These are phyloP conservation scores for Rhododendron ferrugineum DNA, from an alignment of 148 eudicot genomes.

Conservation along the genomic window DNA sequence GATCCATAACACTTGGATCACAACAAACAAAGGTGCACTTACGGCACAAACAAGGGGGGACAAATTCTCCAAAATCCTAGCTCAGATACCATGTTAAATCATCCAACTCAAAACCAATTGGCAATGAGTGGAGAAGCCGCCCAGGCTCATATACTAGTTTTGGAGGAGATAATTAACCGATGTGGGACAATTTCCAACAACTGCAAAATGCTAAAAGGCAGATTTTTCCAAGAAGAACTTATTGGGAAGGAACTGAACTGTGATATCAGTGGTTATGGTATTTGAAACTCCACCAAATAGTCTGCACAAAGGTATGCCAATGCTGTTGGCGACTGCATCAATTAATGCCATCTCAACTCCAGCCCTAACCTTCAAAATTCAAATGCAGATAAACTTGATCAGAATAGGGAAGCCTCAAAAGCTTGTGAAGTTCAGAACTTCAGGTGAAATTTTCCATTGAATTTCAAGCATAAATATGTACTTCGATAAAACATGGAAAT, in stretches of 20 bases:
- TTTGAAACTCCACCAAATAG: slow-evolving; percentile 81
- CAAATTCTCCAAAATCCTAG: too few species aligned
- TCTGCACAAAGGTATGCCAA: slow-evolving; percentile 73
- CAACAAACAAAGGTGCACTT: too few species aligned
- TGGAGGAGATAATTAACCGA: too few species aligned
- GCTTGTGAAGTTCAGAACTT: neutral
- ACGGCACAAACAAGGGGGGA: too few species aligned
- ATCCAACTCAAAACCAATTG: too few species aligned
- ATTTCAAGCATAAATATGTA: neutral
- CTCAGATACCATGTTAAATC: too few species aligned
- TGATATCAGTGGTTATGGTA: slow-evolving; percentile 71
- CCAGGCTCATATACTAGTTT: too few species aligned
- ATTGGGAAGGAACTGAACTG: slow-evolving; percentile 43
- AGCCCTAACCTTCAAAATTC: slow-evolving; percentile 74
- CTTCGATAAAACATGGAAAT: neutral
- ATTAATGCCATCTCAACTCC: slow-evolving; percentile 95
- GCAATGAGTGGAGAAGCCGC: too few species aligned
- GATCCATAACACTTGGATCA: too few species aligned
- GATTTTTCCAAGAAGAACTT: neutral
- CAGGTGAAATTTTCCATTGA: neutral
- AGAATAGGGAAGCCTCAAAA: slow-evolving; percentile 5
- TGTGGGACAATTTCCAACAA: too few species aligned
- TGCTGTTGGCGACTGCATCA: slow-evolving; percentile 83
- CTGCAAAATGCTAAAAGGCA: neutral
- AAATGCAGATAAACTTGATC: slow-evolving; percentile 18